Percentiles rank a stretch among this genome's conserved stretches.
Conservation (phyloP, 495 filamentous ascomycete genomes). For the Xylaria scruposa region DNA sequence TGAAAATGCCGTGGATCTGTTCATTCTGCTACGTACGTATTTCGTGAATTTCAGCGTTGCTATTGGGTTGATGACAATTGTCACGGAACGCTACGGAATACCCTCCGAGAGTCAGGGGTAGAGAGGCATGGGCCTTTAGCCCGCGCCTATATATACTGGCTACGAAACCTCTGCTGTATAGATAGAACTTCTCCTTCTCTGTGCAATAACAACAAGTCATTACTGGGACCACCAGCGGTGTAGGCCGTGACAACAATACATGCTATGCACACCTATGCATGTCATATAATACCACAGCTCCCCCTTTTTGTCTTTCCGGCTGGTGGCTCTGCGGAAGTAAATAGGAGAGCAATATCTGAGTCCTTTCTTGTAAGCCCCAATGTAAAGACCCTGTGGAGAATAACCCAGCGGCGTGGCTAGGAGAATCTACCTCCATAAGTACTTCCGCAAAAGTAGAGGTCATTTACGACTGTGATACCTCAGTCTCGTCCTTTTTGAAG, state of each 20-base stretch:
- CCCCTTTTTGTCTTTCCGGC: background rate
- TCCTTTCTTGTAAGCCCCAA: background rate
- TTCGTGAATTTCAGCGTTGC: background rate
- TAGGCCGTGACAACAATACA: too few relatives aligned
- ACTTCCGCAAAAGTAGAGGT: background rate
- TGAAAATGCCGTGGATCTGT: background rate
- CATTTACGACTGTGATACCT: background rate
- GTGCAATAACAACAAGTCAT: too few relatives aligned
- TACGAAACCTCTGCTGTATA: too few relatives aligned
- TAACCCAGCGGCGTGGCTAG: background rate
- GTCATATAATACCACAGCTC: background rate
- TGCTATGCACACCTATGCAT: background rate
- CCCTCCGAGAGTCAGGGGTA: too few relatives aligned
- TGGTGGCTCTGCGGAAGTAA: background rate
- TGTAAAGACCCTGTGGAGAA: background rate
- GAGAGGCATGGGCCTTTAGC: too few relatives aligned
- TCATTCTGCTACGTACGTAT: background rate
- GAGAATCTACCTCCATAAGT: background rate
- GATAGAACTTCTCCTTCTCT: too few relatives aligned
- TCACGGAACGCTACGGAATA: too few relatives aligned
- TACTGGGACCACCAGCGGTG: too few relatives aligned
- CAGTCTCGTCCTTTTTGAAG: background rate
- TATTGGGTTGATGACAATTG: background rate
- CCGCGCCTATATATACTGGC: too few relatives aligned
- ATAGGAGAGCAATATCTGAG: background rate